Percentiles rank a stretch among this genome's conserved stretches.
Conservation (phyloP, 129 eudicot genomes). For the Lactuca sativa region DNA sequence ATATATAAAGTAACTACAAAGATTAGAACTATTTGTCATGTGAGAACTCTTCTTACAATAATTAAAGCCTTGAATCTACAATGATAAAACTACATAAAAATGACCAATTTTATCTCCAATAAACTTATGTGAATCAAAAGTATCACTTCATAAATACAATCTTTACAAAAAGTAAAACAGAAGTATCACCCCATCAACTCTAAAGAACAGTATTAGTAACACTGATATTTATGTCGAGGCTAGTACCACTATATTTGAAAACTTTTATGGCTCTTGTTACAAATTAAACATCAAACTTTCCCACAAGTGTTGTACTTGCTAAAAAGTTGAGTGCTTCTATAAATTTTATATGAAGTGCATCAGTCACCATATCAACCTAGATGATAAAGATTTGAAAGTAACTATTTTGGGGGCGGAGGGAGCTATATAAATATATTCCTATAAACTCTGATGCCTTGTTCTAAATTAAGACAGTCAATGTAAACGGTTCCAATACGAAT, state of each 20-base stretch:
- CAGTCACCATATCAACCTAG: neutral
- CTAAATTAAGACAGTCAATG: neutral
- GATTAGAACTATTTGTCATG: neutral
- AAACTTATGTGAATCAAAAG: neutral
- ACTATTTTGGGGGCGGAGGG: neutral
- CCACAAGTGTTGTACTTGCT: conserved; percentile 6
- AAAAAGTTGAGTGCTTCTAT: neutral
- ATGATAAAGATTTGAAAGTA: conserved; percentile 3
- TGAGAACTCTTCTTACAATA: neutral
- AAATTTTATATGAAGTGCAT: neutral
- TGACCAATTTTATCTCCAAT: neutral
- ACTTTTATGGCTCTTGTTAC: conserved; percentile 2
- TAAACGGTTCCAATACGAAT: neutral
- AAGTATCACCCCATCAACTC: neutral
- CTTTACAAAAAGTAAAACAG: conserved; percentile 1
- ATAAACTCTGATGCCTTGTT: neutral
- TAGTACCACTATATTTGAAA: neutral
- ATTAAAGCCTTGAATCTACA: neutral
- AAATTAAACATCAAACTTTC: conserved; percentile 1
- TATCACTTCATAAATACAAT: neutral
- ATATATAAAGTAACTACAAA: neutral
- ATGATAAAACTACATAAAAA: neutral
- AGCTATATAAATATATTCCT: conserved; percentile 3
- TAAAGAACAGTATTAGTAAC: neutral
- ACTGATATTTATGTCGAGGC: neutral